phyloP scores from a whole-genome alignment of 2,329 filamentous ascomycete genomes.

The Penicillium corylophilum region DNA sequence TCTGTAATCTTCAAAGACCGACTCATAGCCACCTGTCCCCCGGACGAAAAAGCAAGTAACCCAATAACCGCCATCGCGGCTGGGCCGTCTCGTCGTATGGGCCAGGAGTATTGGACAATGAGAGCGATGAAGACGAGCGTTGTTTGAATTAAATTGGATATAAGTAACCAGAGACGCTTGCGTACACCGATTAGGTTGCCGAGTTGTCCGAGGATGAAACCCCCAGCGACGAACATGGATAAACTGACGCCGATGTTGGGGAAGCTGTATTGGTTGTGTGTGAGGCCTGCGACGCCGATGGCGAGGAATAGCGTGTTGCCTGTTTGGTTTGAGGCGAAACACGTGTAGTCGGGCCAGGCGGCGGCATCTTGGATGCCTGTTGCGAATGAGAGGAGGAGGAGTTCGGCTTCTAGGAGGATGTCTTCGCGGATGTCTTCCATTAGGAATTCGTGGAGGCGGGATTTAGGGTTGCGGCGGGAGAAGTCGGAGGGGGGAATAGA shows the following conservation, averaged over 20 bases:
- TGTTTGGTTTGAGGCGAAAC: slow-evolving; percentile 65
- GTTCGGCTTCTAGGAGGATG: slow-evolving; percentile 32
- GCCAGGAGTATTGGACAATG: slow-evolving; percentile 46
- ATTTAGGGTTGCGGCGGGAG: not conserved
- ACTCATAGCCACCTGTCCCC: slow-evolving; percentile 60
- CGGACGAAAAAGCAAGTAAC: slow-evolving; percentile 56
- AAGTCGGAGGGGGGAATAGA: not conserved
- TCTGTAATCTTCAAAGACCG: slow-evolving; percentile 58
- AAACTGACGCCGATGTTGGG: slow-evolving; percentile 57
- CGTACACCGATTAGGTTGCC: slow-evolving; percentile 54
- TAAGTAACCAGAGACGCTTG: slow-evolving; percentile 54
- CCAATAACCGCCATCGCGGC: slow-evolving; percentile 49
- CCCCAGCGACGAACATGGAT: slow-evolving; percentile 57
- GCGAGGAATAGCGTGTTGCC: slow-evolving; percentile 65
- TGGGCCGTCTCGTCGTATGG: slow-evolving; percentile 39
- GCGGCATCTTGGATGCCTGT: slow-evolving; percentile 55
- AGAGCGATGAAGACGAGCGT: slow-evolving; percentile 55
- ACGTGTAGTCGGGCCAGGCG: slow-evolving; percentile 61
- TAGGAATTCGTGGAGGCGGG: slow-evolving; percentile 4
- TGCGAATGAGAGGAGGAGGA: slow-evolving; percentile 40
- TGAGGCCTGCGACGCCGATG: slow-evolving; percentile 50
- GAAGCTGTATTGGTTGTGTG: slow-evolving; percentile 52
- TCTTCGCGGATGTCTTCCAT: slow-evolving; percentile 23
- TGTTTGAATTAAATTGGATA: slow-evolving; percentile 57
- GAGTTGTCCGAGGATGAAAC: slow-evolving; percentile 57